phyloP scores from a whole-genome alignment of 305 asterid species.

The Fraxinus platypoda region DNA sequence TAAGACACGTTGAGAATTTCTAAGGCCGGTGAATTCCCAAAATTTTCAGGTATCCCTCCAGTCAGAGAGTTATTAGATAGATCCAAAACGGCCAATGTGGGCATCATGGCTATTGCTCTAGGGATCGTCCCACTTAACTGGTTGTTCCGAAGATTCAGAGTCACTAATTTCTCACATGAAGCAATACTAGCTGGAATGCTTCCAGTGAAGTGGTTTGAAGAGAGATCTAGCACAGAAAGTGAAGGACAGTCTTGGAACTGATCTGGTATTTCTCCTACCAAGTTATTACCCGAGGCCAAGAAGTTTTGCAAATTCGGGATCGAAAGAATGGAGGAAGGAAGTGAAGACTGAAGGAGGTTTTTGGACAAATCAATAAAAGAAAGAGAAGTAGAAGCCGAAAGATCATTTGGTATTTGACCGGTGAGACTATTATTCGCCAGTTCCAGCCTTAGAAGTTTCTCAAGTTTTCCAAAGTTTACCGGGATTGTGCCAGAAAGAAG shows the following conservation, averaged over 20 bases:
- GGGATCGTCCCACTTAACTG: constrained; percentile 64
- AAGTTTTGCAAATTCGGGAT: constrained; percentile 65
- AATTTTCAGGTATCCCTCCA: constrained; percentile 70
- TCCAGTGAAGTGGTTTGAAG: constrained; percentile 66
- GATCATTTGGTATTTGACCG: constrained; percentile 76
- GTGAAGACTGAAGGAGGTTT: constrained; percentile 65
- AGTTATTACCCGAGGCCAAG: constrained; percentile 56
- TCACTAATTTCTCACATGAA: constrained; percentile 70
- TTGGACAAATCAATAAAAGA: constrained; percentile 78
- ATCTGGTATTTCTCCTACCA: constrained; percentile 73
- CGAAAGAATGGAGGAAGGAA: constrained; percentile 70
- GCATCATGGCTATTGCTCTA: constrained; percentile 60
- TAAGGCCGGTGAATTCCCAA: constrained; percentile 85
- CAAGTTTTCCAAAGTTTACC: constrained; percentile 67
- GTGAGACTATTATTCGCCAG: constrained; percentile 63
- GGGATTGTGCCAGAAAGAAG: constrained; percentile 70
- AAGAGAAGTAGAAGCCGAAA: constrained; percentile 64
- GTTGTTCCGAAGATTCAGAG: constrained; percentile 61
- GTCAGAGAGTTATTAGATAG: constrained; percentile 77
- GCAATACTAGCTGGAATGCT: constrained; percentile 71
- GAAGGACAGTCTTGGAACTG: constrained; percentile 77
- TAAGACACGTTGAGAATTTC: constrained; percentile 72
- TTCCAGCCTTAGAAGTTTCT: constrained; percentile 67
- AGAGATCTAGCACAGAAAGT: constrained; percentile 79
- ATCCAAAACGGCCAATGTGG: constrained; percentile 65